Conservation (phyloP, 257 asterid species). For the Solanum ossicruentum region DNA sequence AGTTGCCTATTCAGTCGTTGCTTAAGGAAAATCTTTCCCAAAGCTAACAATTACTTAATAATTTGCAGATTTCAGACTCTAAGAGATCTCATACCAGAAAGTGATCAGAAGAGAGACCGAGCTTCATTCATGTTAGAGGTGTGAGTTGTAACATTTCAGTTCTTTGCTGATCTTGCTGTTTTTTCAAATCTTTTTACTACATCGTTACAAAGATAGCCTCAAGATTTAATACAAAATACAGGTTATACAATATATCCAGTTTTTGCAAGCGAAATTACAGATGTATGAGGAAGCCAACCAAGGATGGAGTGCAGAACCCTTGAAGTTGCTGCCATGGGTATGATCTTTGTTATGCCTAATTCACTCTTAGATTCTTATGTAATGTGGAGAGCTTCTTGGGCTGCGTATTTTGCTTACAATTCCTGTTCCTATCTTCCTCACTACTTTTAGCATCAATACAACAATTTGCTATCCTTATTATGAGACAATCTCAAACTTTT, state of each 20-base stretch:
- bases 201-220: not conserved
- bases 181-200: not conserved
- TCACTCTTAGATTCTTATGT: constrained; percentile 1
- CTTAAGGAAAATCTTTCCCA: not conserved
- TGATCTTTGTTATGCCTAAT: not conserved
- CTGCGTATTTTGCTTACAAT: not conserved
- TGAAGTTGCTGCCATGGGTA: constrained; percentile 68
- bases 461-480: not conserved
- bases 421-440: not conserved
- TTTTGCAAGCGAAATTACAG: constrained; percentile 57
- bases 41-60: not conserved
- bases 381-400: not conserved
- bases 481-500: not conserved
- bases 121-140: constrained; percentile 90
- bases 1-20: not conserved
- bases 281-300: constrained; percentile 47
- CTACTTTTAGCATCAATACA: not conserved
- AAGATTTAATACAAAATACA: constrained; percentile 19
- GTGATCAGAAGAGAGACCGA: constrained; percentile 69
- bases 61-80: constrained; percentile 58
- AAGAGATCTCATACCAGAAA: constrained; percentile 67
- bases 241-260: constrained; percentile 87
- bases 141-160: constrained; percentile 40
- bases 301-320: constrained; percentile 67
- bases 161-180: not conserved